Conservation (phyloP, 495 filamentous ascomycete genomes). For the Eremomyces bilateralis region DNA sequence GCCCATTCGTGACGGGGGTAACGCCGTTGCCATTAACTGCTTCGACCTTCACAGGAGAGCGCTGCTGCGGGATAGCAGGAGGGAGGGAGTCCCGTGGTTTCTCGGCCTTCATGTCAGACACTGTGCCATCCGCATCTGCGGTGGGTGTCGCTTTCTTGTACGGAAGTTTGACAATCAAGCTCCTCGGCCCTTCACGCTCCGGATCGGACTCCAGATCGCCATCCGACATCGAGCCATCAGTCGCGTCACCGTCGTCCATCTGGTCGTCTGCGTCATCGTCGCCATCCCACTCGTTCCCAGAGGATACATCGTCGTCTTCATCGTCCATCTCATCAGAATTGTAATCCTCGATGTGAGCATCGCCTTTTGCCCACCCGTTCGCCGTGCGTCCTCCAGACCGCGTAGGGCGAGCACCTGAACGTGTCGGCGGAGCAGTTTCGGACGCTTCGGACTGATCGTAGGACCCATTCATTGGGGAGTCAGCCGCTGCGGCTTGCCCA, state of each 20-base stretch:
- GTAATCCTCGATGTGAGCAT: conserved; percentile 24
- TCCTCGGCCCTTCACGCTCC: conserved; percentile 12
- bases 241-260: conserved; percentile 9
- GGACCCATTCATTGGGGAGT: conserved; percentile 14
- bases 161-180: conserved; percentile 14
- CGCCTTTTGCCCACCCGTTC: conserved; percentile 18
- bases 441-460: conserved; percentile 16
- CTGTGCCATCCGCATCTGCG: too few relatives aligned
- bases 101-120: too few relatives aligned
- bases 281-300: conserved; percentile 40
- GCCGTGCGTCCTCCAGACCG: conserved; percentile 7
- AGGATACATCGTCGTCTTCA: conserved; percentile 34
- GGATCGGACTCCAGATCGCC: conserved; percentile 6
- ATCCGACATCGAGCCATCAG: conserved; percentile 3
- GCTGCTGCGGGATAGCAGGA: conserved; percentile 1
- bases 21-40: too few relatives aligned
- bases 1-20: too few relatives aligned
- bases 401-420: conserved; percentile 9
- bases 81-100: too few relatives aligned
- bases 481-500: conserved; percentile 20
- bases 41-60: too few relatives aligned
- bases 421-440: conserved; percentile 13
- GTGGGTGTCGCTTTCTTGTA: too few relatives aligned
- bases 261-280: conserved; percentile 31
- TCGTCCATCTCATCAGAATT: conserved; percentile 43